Conservation (phyloP, 805 yeast species). For the Zygosaccharomyces siamensis region DNA sequence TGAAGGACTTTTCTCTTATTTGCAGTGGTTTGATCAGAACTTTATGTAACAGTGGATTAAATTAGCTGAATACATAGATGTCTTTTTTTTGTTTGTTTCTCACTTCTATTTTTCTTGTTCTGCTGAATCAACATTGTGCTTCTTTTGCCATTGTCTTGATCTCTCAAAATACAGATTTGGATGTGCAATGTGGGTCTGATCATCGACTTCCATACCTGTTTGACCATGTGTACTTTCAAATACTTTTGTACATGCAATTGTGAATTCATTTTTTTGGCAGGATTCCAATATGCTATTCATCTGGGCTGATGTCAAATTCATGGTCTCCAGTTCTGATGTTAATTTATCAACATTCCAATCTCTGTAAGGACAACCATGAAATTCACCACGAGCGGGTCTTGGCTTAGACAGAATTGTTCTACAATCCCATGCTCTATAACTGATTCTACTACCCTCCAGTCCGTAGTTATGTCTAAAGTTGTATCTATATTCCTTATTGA, state of each 20-base stretch:
- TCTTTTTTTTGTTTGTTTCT: no score
- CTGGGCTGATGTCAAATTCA: constrained; percentile 42
- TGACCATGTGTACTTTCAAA: constrained; percentile 56
- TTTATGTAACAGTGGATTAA: constrained; percentile 8
- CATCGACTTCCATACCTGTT: constrained; percentile 40
- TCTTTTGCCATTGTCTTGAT: constrained; percentile 52
- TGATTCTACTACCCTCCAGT: constrained; percentile 80
- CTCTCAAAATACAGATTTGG: constrained; percentile 87
- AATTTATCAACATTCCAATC: constrained; percentile 66
- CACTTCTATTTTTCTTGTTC: neutral
- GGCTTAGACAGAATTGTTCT: constrained; percentile 68
- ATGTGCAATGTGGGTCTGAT: constrained; percentile 65
- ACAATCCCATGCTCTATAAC: constrained; percentile 85
- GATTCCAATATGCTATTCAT: constrained; percentile 61
- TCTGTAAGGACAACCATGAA: constrained; percentile 92
- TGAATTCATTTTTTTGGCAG: constrained; percentile 64
- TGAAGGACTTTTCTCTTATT: constrained; percentile 39
- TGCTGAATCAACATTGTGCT: constrained; percentile 12
- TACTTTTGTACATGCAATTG: constrained; percentile 84
- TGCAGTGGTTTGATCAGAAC: constrained; percentile 52
- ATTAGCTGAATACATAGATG: neutral
- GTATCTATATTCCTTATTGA: constrained; percentile 84
- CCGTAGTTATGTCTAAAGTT: constrained; percentile 89
- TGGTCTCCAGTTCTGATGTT: constrained; percentile 50
- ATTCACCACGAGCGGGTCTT: constrained; percentile 61